Conservation (phyloP, 2,329 filamentous ascomycete genomes). For the Myriosclerotinia duriaeana region DNA sequence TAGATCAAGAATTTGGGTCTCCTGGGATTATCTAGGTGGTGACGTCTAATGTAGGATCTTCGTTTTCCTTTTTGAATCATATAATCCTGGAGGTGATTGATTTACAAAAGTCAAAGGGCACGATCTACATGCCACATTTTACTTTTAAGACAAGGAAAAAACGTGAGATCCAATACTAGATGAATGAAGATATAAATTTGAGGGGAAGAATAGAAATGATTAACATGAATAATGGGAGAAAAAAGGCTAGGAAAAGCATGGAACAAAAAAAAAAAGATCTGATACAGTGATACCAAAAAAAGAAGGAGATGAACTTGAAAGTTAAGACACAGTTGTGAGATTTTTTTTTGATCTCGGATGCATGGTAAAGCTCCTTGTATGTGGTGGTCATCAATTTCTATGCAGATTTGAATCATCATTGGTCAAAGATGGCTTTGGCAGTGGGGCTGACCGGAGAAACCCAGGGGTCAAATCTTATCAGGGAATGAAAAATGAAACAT, state of each 20-base stretch:
- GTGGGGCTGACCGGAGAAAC: conserved; percentile 3
- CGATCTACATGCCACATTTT: conserved; percentile 21
- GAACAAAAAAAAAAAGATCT: neutral
- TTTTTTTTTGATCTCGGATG: neutral
- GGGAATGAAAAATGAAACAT: conserved; percentile 10
- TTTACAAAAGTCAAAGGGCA: conserved; percentile 12
- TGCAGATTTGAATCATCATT: neutral
- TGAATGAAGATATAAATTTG: neutral
- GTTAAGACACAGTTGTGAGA: conserved; percentile 4
- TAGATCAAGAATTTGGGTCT: neutral
- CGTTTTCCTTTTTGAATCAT: neutral
- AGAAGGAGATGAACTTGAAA: conserved; percentile 16
- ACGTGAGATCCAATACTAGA: neutral
- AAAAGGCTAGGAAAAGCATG: neutral
- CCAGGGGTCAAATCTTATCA: conserved; percentile 5
- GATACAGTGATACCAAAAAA: conserved; percentile 8
- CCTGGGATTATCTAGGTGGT: neutral
- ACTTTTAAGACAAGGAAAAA: neutral
- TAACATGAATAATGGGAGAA: neutral
- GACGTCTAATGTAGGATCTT: conserved; percentile 16
- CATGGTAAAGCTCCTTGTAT: conserved; percentile 16
- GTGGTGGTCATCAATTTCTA: conserved; percentile 7
- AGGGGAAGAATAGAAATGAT: neutral
- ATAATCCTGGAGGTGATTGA: neutral
- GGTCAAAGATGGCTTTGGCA: neutral